Conservation (phyloP, 768 basidiomycete genomes). For the Tylopilus cervinicoccineus region DNA sequence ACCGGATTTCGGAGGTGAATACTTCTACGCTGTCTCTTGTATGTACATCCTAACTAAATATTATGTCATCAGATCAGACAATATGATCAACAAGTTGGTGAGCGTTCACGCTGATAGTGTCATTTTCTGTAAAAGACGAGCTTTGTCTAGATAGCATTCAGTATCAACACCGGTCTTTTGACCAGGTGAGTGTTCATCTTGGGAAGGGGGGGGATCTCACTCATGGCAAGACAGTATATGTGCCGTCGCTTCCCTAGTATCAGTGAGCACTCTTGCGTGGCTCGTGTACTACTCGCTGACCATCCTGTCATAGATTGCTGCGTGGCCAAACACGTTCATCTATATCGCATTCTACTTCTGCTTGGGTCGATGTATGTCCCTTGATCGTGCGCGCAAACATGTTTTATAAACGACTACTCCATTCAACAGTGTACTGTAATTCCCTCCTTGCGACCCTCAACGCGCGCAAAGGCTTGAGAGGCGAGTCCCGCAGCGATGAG, state of each 20-base stretch:
- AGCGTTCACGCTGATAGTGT: neutral
- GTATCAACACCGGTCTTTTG: constrained; percentile 41
- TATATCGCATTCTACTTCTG: constrained; percentile 66
- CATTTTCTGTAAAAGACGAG: neutral
- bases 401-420: neutral
- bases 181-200: constrained; percentile 18
- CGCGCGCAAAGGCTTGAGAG: constrained; percentile 48
- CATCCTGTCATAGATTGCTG: constrained; percentile 40
- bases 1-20: constrained; percentile 49
- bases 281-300: neutral
- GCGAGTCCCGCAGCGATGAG: constrained; percentile 20
- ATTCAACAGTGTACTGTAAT: constrained; percentile 54
- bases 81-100: constrained; percentile 48
- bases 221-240: constrained; percentile 36
- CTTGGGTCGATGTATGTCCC: constrained; percentile 52
- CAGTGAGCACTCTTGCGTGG: constrained; percentile 32
- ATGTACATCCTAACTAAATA: no score
- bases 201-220: no score
- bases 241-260: constrained; percentile 54
- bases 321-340: constrained; percentile 49
- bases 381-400: neutral
- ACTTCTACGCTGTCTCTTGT: no score
- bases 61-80: constrained; percentile 41
- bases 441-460: constrained; percentile 60
- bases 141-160: constrained; percentile 42